These are phyloP conservation scores for Candida krabiensis DNA, from an alignment of 805 yeast species.

Conservation along the genomic window DNA sequence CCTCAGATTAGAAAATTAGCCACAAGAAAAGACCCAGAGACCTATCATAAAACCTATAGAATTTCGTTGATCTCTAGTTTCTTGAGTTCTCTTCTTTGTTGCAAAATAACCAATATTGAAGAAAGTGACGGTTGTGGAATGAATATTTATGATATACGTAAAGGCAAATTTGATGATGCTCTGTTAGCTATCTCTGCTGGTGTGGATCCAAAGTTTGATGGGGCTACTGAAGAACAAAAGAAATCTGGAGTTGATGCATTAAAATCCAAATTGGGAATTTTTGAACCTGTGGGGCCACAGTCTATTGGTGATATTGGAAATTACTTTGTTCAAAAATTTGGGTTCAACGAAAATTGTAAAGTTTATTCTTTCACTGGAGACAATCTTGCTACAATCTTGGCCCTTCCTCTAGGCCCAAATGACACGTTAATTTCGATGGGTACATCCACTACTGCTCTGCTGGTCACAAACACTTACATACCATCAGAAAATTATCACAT, in stretches of 20 bases:
- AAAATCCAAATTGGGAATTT: slow-evolving; percentile 51
- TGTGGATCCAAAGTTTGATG: slow-evolving; percentile 44
- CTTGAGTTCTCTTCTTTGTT: slow-evolving; percentile 68
- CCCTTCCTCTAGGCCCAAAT: slow-evolving; percentile 72
- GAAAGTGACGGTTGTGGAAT: slow-evolving; percentile 92
- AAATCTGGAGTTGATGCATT: slow-evolving; percentile 40
- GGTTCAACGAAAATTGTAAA: slow-evolving; percentile 55
- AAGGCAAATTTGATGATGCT: slow-evolving; percentile 53
- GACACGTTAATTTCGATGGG: slow-evolving; percentile 84
- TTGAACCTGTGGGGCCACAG: slow-evolving; percentile 49
- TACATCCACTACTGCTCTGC: slow-evolving; percentile 85
- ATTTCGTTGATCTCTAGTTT: slow-evolving; percentile 80
- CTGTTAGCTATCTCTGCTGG: slow-evolving; percentile 58
- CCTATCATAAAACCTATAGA: slow-evolving; percentile 55
- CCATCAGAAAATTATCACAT: slow-evolving; percentile 84
- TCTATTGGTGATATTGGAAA: slow-evolving; percentile 52
- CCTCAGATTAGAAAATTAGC: slow-evolving; percentile 82
- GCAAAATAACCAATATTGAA: slow-evolving; percentile 64
- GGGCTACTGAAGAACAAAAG: slow-evolving; percentile 25
- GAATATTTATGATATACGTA: slow-evolving; percentile 77
- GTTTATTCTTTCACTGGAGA: slow-evolving; percentile 87
- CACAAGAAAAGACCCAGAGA: slow-evolving; percentile 48
- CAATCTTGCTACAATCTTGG: slow-evolving; percentile 82
- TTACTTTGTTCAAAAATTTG: slow-evolving; percentile 66
- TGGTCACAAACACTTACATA: slow-evolving; percentile 73